Base-by-base conservation (phyloP, 768 basidiomycete species). In the Roridomyces roridus region DNA sequence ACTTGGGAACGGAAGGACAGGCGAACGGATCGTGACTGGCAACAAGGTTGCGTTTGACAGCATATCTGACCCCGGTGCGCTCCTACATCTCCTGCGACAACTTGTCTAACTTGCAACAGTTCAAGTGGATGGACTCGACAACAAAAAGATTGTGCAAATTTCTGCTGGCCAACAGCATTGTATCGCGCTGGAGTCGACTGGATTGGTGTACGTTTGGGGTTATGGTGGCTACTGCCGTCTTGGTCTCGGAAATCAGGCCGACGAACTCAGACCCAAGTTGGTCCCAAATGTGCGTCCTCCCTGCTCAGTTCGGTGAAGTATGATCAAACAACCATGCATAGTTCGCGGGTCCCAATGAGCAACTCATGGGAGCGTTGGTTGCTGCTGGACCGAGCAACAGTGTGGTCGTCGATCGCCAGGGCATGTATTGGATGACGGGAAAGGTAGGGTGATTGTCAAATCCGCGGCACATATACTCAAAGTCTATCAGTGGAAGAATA, bases 151-250 rank as follows among this genome's bases (percentile, higher is more conserved):
- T 51, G 79, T 86, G 0, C 80, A 94, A 65, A 91, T 98, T 57
- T 82, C 89, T 0, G 93, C 88, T 29, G 96, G 95, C 0, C 88
- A 88, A 46, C 93, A 97, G 66, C 96, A 98, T 68, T 86, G 82
- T 62, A 74, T 96, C 46, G 93, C 94, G 0, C 70, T 97, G 4
- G 93, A 92, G 70, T 75, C 81, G 6, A 82, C 87, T 28, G 93
- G 94, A 90, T 86, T 59, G 46, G 88, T 92, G 7, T 91, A 90
- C 64, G 87, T 89, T 6, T 95, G 92, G 91, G 93, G 92, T 6
- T 93, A 89, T 67, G 92, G 92, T 55, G 92, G 92, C 9, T 96
- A 97, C 69, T 95, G 94, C 61, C 86, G 96, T 17, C 81, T 96
- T 29, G 96, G 96, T 18, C 80, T 95, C 18, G 92, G 92, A 6